phyloP scores from a whole-genome alignment of 192 early-diverging fungal genomes.

The Coemansia sp. region DNA sequence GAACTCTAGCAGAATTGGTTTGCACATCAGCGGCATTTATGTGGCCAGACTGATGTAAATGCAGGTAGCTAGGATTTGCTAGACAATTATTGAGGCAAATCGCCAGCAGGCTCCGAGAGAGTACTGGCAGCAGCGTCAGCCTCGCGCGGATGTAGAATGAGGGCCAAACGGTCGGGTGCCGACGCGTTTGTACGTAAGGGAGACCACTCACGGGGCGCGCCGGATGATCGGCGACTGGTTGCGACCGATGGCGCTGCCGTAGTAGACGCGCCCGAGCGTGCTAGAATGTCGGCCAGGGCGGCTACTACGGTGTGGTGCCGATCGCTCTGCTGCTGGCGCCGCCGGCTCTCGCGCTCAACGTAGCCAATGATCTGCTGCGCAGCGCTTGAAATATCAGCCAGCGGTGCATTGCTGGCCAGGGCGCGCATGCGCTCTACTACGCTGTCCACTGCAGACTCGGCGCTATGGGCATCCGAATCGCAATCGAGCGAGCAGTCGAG shows the following conservation, averaged over 20 bases:
- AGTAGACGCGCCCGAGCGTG: slow-evolving; percentile 20
- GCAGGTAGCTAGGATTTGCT: not conserved
- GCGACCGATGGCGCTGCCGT: slow-evolving; percentile 24
- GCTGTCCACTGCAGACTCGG: slow-evolving; percentile 10
- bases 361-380: slow-evolving; percentile 47
- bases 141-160: not conserved
- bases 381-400: slow-evolving; percentile 23
- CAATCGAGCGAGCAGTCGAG: slow-evolving; percentile 25
- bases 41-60: no score
- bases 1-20: no score
- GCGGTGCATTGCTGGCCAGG: slow-evolving; percentile 26
- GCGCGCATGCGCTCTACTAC: slow-evolving; percentile 38
- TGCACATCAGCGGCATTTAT: no score
- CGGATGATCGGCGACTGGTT: slow-evolving; percentile 37
- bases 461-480: slow-evolving; percentile 6
- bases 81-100: not conserved
- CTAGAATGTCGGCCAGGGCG: slow-evolving; percentile 44
- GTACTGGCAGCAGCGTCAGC: not conserved
- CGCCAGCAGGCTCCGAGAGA: not conserved
- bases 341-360: slow-evolving; percentile 46
- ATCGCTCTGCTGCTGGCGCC: slow-evolving; percentile 48
- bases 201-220: slow-evolving; percentile 2
- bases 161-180: slow-evolving; percentile 1
- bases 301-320: slow-evolving; percentile 37
- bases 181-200: not conserved